Conservation (phyloP, 768 basidiomycete species). For the Kwoniella mangroviensis region DNA sequence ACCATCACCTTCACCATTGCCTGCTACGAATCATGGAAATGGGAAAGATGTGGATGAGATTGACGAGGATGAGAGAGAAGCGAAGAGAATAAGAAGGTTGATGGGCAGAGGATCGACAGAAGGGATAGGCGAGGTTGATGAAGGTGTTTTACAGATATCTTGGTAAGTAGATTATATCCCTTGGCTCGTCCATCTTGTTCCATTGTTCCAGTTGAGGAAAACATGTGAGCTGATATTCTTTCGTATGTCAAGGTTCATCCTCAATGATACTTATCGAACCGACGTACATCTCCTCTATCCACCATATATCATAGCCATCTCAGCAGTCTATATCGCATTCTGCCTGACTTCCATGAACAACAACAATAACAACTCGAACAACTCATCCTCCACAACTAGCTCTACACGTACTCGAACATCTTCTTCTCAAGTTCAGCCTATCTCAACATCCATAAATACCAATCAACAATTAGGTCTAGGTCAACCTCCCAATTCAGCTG, state of each 20-base stretch:
- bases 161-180: slow-evolving; percentile 66
- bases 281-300: slow-evolving; percentile 93
- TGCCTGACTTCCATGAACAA: slow-evolving; percentile 67
- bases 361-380: neutral
- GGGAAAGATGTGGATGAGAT: slow-evolving; percentile 11
- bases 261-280: slow-evolving; percentile 95
- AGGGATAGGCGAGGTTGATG: slow-evolving; percentile 56
- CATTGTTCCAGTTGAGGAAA: neutral
- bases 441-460: slow-evolving; percentile 51
- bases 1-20: neutral
- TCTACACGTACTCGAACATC: slow-evolving; percentile 53
- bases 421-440: slow-evolving; percentile 59
- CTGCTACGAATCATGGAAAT: neutral
- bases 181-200: neutral
- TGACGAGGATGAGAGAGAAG: slow-evolving; percentile 39
- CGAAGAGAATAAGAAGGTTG: slow-evolving; percentile 41
- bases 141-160: slow-evolving; percentile 78
- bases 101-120: slow-evolving; percentile 55
- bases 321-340: slow-evolving; percentile 86
- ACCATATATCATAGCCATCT: slow-evolving; percentile 90
- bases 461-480: slow-evolving; percentile 45
- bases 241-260: slow-evolving; percentile 72
- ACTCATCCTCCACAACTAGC: neutral
- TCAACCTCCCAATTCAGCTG: slow-evolving; percentile 51
- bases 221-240: neutral